phyloP scores from a whole-genome alignment of 169 alveolate species.

The Cryptosporidium tyzzeri region DNA sequence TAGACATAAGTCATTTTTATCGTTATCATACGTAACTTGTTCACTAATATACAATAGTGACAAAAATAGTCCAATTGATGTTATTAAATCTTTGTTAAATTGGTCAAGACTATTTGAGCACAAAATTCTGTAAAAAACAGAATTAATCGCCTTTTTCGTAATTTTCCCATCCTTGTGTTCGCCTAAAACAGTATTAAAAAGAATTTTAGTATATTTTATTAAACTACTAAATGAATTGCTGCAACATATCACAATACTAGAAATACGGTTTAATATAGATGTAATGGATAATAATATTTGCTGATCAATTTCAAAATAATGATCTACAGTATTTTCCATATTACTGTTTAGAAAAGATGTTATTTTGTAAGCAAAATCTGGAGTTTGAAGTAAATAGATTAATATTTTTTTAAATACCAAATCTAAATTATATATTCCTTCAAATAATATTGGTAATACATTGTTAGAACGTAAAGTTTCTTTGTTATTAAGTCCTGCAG shows the following conservation, averaged over 20 bases:
- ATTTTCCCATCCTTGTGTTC: not conserved
- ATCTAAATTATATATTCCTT: conserved; percentile 12
- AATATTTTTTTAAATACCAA: not conserved
- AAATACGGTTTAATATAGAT: conserved; percentile 4
- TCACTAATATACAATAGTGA: conserved; percentile 11
- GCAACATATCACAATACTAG: not conserved
- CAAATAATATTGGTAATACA: not conserved
- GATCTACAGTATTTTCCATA: not conserved
- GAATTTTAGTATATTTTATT: not conserved
- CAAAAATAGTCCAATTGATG: conserved; percentile 22
- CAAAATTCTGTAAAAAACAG: not conserved
- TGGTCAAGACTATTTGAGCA: not conserved
- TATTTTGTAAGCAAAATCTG: not conserved
- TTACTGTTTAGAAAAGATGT: not conserved
- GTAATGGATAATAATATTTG: not conserved
- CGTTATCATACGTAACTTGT: not conserved
- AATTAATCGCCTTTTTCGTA: not conserved
- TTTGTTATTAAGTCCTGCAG: not conserved
- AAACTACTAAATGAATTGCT: not conserved
- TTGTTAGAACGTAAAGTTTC: not conserved
- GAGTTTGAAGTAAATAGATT: not conserved
- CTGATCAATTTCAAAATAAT: conserved; percentile 15
- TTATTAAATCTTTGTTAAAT: conserved; percentile 31
- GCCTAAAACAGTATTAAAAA: not conserved
- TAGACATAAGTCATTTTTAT: not conserved